Evolutionary conservation across 1,284 basidiomycete species (phyloP).

Genomic region (Ceratobasidium sp.): DNA sequence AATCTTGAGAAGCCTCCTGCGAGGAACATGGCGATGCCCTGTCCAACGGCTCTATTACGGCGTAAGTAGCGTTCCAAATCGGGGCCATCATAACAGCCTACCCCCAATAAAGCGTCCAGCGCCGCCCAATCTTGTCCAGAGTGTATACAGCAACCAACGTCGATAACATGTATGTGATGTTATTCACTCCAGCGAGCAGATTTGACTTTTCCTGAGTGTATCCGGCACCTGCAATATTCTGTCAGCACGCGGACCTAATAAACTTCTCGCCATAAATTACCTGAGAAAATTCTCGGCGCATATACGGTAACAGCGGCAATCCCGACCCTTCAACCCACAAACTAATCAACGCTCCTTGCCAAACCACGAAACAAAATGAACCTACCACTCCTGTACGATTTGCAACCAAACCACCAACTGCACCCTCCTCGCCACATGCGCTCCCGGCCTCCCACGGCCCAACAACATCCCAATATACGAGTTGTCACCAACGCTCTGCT

Average conservation of each 20-base stretch:
- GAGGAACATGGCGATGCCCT: constrained; percentile 53
- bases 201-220: constrained; percentile 27
- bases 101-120: constrained; percentile 58
- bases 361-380: background rate
- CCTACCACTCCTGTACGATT: constrained; percentile 57
- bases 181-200: constrained; percentile 44
- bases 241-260: background rate
- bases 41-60: constrained; percentile 47
- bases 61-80: background rate
- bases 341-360: background rate
- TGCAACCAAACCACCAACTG: constrained; percentile 60
- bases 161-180: constrained; percentile 55
- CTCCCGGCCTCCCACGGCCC: constrained; percentile 19
- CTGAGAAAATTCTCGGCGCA: constrained; percentile 58
- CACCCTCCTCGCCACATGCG: constrained; percentile 57
- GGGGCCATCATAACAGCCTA: background rate
- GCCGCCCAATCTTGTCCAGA: constrained; percentile 58
- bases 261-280: constrained; percentile 48
- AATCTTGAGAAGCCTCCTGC: constrained; percentile 56
- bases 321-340: constrained; percentile 53
- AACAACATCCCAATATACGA: constrained; percentile 32
- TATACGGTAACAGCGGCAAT: constrained; percentile 61
- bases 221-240: background rate
- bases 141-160: constrained; percentile 57
- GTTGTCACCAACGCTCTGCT: constrained; percentile 19